phyloP scores from a whole-genome alignment of 2,329 filamentous ascomycete species.

The Sclerotinia nivalis region DNA sequence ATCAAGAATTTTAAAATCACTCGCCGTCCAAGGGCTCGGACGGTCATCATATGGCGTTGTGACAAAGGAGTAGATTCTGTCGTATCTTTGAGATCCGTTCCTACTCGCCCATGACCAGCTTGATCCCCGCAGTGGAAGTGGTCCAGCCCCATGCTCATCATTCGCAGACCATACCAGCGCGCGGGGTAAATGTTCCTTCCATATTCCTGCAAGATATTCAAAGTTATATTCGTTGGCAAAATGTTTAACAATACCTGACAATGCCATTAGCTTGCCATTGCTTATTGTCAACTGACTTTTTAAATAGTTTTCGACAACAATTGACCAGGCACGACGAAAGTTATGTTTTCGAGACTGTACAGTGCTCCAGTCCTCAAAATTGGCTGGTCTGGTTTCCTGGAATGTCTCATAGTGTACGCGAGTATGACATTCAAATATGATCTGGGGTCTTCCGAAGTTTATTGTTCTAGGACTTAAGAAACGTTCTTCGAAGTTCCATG shows the following conservation, averaged over 20 bases:
- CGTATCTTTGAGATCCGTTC: neutral
- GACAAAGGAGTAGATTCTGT: neutral
- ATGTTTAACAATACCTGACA: neutral
- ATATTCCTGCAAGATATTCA: neutral
- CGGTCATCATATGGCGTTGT: neutral
- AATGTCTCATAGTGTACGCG: neutral
- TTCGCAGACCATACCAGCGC: neutral
- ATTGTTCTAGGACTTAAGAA: neutral
- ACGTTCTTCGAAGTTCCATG: neutral
- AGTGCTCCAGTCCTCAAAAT: neutral
- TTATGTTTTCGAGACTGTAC: neutral
- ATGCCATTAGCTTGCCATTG: neutral
- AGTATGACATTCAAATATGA: neutral
- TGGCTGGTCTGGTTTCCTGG: too few species aligned
- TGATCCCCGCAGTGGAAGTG: neutral
- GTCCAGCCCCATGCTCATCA: neutral
- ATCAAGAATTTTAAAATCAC: neutral
- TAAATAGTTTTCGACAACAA: neutral
- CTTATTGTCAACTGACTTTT: neutral
- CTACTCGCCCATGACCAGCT: constrained; percentile 2
- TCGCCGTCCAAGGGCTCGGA: neutral
- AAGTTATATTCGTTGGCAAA: neutral
- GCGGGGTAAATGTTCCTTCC: neutral
- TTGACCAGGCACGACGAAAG: neutral
- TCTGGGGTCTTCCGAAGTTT: neutral